Base-by-base conservation (phyloP, 371 early-diverging fungal species). In the Mucor piriformis region DNA sequence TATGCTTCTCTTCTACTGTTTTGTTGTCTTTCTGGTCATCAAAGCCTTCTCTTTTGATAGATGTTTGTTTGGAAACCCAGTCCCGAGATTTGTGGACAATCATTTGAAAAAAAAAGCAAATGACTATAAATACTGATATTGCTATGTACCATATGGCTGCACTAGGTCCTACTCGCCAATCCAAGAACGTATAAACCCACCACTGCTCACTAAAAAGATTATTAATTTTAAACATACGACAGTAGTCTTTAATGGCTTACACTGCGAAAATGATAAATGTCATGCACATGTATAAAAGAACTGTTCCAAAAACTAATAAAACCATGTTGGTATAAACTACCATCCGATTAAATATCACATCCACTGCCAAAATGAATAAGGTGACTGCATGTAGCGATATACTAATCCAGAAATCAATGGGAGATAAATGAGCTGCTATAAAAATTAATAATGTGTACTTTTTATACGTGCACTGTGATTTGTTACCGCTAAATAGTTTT, bases 121-220 rank as follows among this genome's bases (percentile, higher is more conserved):
- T 43, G 4, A 83, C 35, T 0, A 76, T 73, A 15, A 76, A 35
- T 0, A 69, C 63, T 8, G 75, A 79, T 0, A 81, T 79, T 6
- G 72, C 47, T 15, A 76, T 18, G 38, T 83, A 83, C 69, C 72
- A 77, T 4, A 74, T 67, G 3, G 70, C 74, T 7, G 71, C 72
- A 2, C 64, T 68, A 0, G 70, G 63, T 3, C 83, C 85, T 21
- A 72, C 71, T 27, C 52, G 53, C 83, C 85, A 85, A 56, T 81
- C 62, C 44, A 85, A 51, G 53, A 85, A 85, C 0, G 81, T 68
- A 64, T 85, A 85, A 0, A 82, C 81, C 83, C 85, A 85, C 27
- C 50, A 61, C 1, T 66, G 42, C 20, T 67, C 63, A 3, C 79
- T 79, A 47, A 23, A 8, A 29, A 18, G 18, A 15, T 20, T 5